Evolutionary conservation across 768 basidiomycete genomes (phyloP), one percentile per base, ranked within the genome.

Genomic region (Xerocomellus amylosporus): DNA sequence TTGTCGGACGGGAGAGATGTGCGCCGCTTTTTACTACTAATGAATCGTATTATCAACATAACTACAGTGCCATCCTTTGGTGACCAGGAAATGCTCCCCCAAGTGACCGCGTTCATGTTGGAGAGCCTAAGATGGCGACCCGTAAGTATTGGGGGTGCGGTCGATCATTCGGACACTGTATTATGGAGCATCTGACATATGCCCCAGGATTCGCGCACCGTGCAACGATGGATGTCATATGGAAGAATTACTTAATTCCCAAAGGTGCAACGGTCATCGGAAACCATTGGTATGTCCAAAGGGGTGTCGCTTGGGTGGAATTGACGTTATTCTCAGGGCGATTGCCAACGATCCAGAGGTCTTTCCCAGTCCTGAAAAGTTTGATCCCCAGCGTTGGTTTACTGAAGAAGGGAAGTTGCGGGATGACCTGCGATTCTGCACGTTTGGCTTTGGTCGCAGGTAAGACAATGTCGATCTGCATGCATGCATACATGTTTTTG

Each of bases 191-290:
- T 37, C n/a, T 53, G 31, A 47, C 19, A 69, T 12, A 31, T 75
- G 5, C 70, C 74, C 26, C 24, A 64, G 85, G 85, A 1, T 81
- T 86, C 49, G 74, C 81, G 0, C 86, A 88, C 56, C 77, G 79
- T 44, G 78, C 85, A 0, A 87, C 81, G 1, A 77, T 77, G 44
- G 85, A 87, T 48, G 75, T 88, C 14, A 36, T 71, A 4, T 69
- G 69, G 51, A 64, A 62, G 1, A 58, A 66, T 20, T 78, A 75
- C 49, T 48, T 72, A 39, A 77, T 79, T 37, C 78, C 78, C 8
- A 34, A 39, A 30, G 47, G 56, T 3, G 48, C 55, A 10, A 58
- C 44, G 2, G 57, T 58, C 8, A 46, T 58, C 12, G 57, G 57
- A 40, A 58, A 58, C 6, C 57, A 58, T 24, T 58, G 57, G 57